phyloP scores from a whole-genome alignment of 345 rosid species.

The Mallotus nudiflorus region DNA sequence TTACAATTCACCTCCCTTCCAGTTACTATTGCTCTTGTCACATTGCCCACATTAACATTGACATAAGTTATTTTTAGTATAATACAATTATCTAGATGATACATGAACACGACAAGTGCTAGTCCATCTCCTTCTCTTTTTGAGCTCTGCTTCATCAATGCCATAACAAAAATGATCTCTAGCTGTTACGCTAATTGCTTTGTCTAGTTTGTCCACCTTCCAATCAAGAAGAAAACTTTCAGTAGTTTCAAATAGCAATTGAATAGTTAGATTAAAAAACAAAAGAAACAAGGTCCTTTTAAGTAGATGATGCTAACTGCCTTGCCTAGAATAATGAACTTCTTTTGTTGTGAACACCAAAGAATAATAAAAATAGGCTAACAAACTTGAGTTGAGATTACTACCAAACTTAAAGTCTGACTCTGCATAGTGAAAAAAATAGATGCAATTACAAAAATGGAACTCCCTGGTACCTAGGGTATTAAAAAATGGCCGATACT shows the following conservation, averaged over 20 bases:
- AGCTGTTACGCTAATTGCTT: slow-evolving; percentile 82
- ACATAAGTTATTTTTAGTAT: neutral
- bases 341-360: neutral
- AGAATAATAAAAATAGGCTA: neutral
- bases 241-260: slow-evolving; percentile 36
- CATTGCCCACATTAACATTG: slow-evolving; percentile 41
- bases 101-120: slow-evolving; percentile 81
- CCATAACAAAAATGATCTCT: slow-evolving; percentile 92
- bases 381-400: neutral
- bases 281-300: neutral
- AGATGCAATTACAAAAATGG: neutral
- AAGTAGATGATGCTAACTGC: neutral
- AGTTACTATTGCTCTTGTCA: slow-evolving; percentile 65
- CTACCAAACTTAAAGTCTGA: neutral
- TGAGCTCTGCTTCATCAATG: slow-evolving; percentile 79
- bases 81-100: neutral
- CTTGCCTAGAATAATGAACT: neutral
- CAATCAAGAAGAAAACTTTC: slow-evolving; percentile 56
- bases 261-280: neutral
- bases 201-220: slow-evolving; percentile 98
- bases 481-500: no score
- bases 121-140: slow-evolving; percentile 91
- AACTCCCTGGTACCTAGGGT: slow-evolving; percentile 55
- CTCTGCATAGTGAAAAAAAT: neutral
- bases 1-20: slow-evolving; percentile 53